phyloP scores from a whole-genome alignment of 768 basidiomycete species.

The Rhodotorula babjevae region DNA sequence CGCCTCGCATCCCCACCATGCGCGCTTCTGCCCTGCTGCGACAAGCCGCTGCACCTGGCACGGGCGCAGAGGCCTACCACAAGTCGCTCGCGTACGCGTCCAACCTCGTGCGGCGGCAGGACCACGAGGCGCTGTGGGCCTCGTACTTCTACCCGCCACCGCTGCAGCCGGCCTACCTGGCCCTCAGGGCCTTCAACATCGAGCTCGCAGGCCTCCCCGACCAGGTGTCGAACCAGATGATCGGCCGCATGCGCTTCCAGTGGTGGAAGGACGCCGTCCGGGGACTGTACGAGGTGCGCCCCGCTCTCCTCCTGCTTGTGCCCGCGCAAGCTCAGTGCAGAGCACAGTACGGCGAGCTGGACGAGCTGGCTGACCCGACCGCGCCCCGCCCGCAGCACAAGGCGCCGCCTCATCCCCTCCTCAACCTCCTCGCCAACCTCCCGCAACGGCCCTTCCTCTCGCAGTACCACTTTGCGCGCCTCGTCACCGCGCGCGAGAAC shows the following conservation, averaged over 20 bases:
- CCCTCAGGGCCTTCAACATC: conserved; percentile 39
- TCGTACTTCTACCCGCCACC: conserved; percentile 40
- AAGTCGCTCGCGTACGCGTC: conserved; percentile 19
- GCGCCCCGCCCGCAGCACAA: conserved; percentile 34
- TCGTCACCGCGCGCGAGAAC: conserved; percentile 35
- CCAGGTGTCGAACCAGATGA: conserved; percentile 35
- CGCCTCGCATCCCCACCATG: not conserved
- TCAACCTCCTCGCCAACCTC: conserved; percentile 23
- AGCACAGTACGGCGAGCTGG: no score
- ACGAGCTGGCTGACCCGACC: not conserved
- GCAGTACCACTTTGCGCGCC: conserved; percentile 37
- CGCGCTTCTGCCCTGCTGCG: not conserved
- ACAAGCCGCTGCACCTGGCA: not conserved
- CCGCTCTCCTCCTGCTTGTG: not conserved
- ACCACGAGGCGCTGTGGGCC: conserved; percentile 31
- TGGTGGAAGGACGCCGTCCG: conserved; percentile 43
- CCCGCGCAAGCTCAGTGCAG: not conserved
- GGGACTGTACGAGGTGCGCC: conserved; percentile 33
- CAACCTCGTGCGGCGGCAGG: conserved; percentile 10
- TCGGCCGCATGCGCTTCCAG: conserved; percentile 40
- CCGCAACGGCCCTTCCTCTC: conserved; percentile 31
- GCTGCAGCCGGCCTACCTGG: conserved; percentile 35
- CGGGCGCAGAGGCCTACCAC: not conserved
- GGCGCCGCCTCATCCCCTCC: conserved; percentile 35
- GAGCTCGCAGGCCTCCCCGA: conserved; percentile 40